Base-by-base conservation (phyloP, 148 eudicot species). In the Tetragonia tetragonoides region DNA sequence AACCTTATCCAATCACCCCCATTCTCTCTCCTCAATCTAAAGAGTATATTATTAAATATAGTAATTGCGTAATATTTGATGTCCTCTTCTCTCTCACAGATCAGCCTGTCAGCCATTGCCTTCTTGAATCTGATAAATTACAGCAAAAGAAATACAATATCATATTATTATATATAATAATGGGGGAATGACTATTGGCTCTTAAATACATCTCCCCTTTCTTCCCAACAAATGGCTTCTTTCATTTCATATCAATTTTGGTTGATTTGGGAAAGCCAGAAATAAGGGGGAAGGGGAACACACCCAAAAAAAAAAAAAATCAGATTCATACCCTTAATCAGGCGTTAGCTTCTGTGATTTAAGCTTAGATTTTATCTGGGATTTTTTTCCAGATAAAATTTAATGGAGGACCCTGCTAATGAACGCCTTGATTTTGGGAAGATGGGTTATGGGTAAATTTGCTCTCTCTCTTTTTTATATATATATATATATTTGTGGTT, bases 401-500 rank as follows among this genome's bases (percentile, higher is more conserved):
- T 78, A 38, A 92, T 94, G 98, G 97, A 90, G 81, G 90, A 87
- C 83, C 83, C 79, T 81, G 82, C 82, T 66, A 70, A 89, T 75
- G 96, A 93, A 84, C 94, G 99, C 74, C 91, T 85, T 71, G 92
- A 88, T 90, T 95, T 89, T 86, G 99, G 99, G 89, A 92, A 90
- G 90, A 95, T 95, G 99, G 96, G 94, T 81, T 91, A 80, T 87
- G 99, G 99, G 98, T 94, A 90, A n/a, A 1, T 18, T n/a, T 66
- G 38, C 9, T n/a, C 20, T 51, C 68, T 34, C 44, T 75, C 18
- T 44, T 75, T 34, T 39, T 0, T 46, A 16, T 64, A 66, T 72
- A 14, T 37, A 28, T 24, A 38, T 63, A 65, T 73, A 5, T 79
- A 17, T 20, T 15, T 42, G 5, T 42, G 39, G 24, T n/a, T 40